phyloP scores from a whole-genome alignment of 225 moss, liverwort and hornwort species.

The Pseudisothecium myosuroides region DNA sequence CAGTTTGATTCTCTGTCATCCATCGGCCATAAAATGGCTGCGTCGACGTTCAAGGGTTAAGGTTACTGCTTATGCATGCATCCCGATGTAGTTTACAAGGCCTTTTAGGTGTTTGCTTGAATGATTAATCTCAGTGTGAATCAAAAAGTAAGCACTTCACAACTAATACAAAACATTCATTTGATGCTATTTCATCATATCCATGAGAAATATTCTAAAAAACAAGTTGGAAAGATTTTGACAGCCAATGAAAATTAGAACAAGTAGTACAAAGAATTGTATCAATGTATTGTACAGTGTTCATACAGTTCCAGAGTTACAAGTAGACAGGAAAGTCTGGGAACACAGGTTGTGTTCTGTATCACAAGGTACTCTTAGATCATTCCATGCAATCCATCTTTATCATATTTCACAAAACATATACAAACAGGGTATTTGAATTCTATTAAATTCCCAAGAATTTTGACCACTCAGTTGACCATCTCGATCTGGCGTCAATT shows the following conservation, averaged over 20 bases:
- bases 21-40: no score
- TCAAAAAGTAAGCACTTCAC: neutral
- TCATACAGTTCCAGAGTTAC: neutral
- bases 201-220: neutral
- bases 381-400: neutral
- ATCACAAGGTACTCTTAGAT: neutral
- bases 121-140: neutral
- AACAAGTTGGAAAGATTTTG: neutral
- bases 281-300: neutral
- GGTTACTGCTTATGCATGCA: neutral
- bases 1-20: no score
- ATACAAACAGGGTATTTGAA: neutral
- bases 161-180: neutral
- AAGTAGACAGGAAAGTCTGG: neutral
- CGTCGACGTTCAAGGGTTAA: no score
- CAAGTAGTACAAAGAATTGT: neutral
- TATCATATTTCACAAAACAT: neutral
- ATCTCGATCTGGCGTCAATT: neutral
- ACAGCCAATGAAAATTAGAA: neutral
- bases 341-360: neutral
- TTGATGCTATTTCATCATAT: neutral
- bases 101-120: neutral
- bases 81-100: neutral
- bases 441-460: neutral
- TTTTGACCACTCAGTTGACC: neutral